These are phyloP conservation scores for Metarhizium brunneum DNA, from an alignment of 2,329 filamentous ascomycete genomes.

Conservation along the genomic window DNA sequence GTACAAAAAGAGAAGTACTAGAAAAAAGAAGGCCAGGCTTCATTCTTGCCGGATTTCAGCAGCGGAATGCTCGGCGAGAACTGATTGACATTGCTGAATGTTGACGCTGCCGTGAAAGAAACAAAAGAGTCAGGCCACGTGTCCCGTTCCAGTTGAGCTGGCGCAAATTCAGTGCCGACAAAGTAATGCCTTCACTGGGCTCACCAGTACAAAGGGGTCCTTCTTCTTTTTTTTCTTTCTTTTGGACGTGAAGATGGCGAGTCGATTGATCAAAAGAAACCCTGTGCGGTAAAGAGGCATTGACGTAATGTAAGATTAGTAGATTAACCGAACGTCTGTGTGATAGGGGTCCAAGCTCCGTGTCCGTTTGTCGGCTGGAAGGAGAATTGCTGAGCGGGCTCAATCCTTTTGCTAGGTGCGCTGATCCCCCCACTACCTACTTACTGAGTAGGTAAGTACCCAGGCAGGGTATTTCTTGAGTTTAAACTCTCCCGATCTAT, in stretches of 20 bases:
- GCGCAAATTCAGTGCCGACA: too few species aligned
- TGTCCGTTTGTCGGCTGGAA: background rate
- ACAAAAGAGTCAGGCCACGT: constrained; percentile 5
- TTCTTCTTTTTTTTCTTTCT: background rate
- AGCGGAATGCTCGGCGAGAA: background rate
- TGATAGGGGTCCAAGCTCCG: background rate
- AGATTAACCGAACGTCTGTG: background rate
- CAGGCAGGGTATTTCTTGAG: too few species aligned
- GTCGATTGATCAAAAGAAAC: background rate
- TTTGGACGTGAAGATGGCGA: background rate
- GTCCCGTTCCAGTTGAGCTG: constrained; percentile 5
- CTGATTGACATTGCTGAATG: background rate
- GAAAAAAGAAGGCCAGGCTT: background rate
- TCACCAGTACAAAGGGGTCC: too few species aligned
- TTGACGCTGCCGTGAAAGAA: background rate
- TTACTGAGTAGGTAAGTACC: too few species aligned
- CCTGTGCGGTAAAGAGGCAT: too few species aligned
- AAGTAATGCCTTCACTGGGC: too few species aligned
- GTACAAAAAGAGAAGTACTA: background rate
- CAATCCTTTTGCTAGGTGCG: too few species aligned
- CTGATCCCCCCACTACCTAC: too few species aligned
- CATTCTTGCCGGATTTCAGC: background rate
- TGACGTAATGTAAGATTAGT: too few species aligned
- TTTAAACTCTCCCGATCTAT: too few species aligned
- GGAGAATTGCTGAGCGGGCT: too few species aligned